Conservation (phyloP, 2,329 filamentous ascomycete species). For the Neodidymelliopsis sp. region DNA sequence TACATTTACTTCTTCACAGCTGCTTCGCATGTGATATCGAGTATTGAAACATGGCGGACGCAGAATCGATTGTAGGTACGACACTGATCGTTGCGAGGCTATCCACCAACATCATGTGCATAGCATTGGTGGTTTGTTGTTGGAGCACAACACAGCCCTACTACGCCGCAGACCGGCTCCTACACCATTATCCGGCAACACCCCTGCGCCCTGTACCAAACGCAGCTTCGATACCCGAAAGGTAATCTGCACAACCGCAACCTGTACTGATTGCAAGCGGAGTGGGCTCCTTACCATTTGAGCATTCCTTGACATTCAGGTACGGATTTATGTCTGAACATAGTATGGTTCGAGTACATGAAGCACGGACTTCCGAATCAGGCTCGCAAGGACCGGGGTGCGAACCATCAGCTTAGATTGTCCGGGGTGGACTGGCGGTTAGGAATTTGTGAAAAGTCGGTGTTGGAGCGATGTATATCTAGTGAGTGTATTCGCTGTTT, state of each 20-base stretch:
- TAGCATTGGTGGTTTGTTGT: not conserved
- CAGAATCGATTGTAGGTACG: not conserved
- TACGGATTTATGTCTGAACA: slow-evolving; percentile 17
- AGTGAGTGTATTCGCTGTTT: slow-evolving; percentile 5
- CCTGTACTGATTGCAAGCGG: slow-evolving; percentile 1
- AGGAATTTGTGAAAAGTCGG: slow-evolving; percentile 4
- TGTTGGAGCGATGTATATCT: slow-evolving; percentile 10
- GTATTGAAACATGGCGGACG: not conserved
- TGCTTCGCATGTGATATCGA: slow-evolving; percentile 9
- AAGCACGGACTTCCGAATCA: slow-evolving; percentile 16
- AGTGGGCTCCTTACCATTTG: slow-evolving; percentile 4
- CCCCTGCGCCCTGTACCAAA: slow-evolving; percentile 1
- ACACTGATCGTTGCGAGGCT: not conserved
- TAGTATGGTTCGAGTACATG: slow-evolving; percentile 8
- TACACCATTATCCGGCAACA: slow-evolving; percentile 9
- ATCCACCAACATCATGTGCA: not conserved
- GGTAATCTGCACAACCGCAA: slow-evolving; percentile 8
- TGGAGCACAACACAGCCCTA: slow-evolving; percentile 11
- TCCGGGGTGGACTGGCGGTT: slow-evolving; percentile 4
- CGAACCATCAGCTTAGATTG: slow-evolving; percentile 6
- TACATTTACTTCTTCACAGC: not conserved
- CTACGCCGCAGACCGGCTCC: slow-evolving; percentile 14
- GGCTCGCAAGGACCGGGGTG: slow-evolving; percentile 11
- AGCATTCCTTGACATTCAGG: slow-evolving; percentile 8
- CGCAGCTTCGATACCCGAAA: slow-evolving; percentile 1